Evolutionary conservation across 2,329 filamentous ascomycete genomes (phyloP).

Genomic region (Verticillium nonalfalfae): DNA sequence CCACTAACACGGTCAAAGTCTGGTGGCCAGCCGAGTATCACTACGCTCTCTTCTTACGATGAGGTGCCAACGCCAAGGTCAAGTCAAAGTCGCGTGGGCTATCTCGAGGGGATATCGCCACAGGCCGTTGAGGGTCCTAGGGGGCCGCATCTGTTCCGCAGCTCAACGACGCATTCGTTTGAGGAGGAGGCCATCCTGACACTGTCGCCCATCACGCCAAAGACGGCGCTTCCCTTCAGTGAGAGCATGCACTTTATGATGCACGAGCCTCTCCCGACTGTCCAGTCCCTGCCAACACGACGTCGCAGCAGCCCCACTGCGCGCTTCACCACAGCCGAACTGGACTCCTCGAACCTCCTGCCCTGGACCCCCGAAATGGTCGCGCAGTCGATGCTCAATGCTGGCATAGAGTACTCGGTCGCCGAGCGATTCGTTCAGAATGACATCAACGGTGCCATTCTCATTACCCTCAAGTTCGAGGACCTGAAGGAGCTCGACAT

Average conservation of each 20-base stretch:
- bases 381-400: constrained; percentile 79
- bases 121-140: constrained; percentile 72
- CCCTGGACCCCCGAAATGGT: constrained; percentile 72
- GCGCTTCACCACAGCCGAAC: constrained; percentile 48
- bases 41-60: constrained; percentile 81
- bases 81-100: constrained; percentile 51
- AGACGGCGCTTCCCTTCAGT: constrained; percentile 36
- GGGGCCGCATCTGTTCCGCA: constrained; percentile 81
- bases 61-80: constrained; percentile 74
- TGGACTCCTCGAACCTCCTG: constrained; percentile 54
- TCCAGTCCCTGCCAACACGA: constrained; percentile 6
- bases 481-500: constrained; percentile 79
- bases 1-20: constrained; percentile 13
- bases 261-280: constrained; percentile 7
- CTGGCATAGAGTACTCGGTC: constrained; percentile 69
- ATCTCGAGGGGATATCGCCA: constrained; percentile 50
- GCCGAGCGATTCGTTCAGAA: constrained; percentile 85
- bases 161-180: constrained; percentile 50
- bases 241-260: constrained; percentile 8
- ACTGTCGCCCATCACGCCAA: constrained; percentile 68
- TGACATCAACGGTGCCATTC: constrained; percentile 82
- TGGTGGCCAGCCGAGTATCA: constrained; percentile 64
- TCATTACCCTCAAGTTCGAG: constrained; percentile 88
- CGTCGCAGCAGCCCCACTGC: constrained; percentile 43
- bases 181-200: constrained; percentile 52